phyloP scores from a whole-genome alignment of 1,139 yeast genomes.

The Pichia sp. region DNA sequence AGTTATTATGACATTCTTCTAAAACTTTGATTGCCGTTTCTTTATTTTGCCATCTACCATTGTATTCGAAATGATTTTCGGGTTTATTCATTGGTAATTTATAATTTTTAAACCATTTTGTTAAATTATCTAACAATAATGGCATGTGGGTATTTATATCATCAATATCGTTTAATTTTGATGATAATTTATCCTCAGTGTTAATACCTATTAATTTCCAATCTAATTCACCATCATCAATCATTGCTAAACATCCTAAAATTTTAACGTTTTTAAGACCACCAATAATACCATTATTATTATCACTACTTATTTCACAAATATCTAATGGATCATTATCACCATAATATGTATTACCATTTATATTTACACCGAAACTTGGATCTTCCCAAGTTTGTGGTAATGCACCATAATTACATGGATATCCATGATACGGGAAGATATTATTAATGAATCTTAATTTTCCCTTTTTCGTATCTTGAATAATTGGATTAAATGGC shows the following conservation, averaged over 20 bases:
- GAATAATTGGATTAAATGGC: constrained; percentile 81
- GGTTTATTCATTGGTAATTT: constrained; percentile 94
- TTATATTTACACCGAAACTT: constrained; percentile 21
- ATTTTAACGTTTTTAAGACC: constrained; percentile 81
- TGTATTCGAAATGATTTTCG: constrained; percentile 75
- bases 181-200: constrained; percentile 71
- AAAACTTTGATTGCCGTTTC: constrained; percentile 66
- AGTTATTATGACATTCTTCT: constrained; percentile 70
- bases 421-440: constrained; percentile 94
- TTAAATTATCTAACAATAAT: constrained; percentile 75
- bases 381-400: constrained; percentile 97
- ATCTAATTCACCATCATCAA: constrained; percentile 97
- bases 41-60: constrained; percentile 46
- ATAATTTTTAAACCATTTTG: constrained; percentile 92
- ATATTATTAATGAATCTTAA: constrained; percentile 83
- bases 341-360: constrained; percentile 45
- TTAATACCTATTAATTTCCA: constrained; percentile 93
- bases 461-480: constrained; percentile 89
- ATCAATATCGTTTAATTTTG: constrained; percentile 65
- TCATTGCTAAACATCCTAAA: constrained; percentile 85
- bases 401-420: constrained; percentile 95
- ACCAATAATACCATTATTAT: constrained; percentile 56
- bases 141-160: constrained; percentile 85
- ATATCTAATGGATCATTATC: constrained; percentile 97
- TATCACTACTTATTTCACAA: constrained; percentile 74